phyloP scores from a whole-genome alignment of 805 yeast genomes.

The Starmerella roubikii region DNA sequence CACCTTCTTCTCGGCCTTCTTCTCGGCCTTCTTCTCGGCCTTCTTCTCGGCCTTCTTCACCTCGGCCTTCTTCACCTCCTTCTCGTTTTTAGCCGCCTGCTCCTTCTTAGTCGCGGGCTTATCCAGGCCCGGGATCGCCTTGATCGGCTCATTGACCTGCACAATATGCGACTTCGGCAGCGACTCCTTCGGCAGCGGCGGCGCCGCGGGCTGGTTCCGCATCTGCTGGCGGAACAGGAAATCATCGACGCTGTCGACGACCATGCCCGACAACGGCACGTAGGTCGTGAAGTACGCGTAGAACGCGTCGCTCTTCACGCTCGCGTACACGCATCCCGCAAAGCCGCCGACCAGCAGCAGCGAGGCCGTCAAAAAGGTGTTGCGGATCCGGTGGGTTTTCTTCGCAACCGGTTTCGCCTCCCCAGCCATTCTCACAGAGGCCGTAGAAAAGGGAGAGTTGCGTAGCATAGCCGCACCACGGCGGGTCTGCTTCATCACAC shows the following conservation, averaged over 20 bases:
- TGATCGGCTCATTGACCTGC: slow-evolving; percentile 12
- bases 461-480: too few species aligned
- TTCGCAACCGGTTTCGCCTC: slow-evolving; percentile 4
- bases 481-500: not conserved
- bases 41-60: not conserved
- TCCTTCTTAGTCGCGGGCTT: not conserved
- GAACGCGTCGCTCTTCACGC: slow-evolving; percentile 44
- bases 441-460: slow-evolving; percentile 7
- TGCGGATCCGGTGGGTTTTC: slow-evolving; percentile 22
- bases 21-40: not conserved
- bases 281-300: slow-evolving; percentile 49
- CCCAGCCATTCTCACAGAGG: slow-evolving; percentile 4
- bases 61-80: not conserved
- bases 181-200: slow-evolving; percentile 1
- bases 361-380: slow-evolving; percentile 21
- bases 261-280: slow-evolving; percentile 49
- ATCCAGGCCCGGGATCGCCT: slow-evolving; percentile 5
- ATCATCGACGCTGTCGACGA: slow-evolving; percentile 39
- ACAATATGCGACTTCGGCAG: slow-evolving; percentile 4
- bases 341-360: slow-evolving; percentile 30
- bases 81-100: slow-evolving; percentile 6
- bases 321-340: slow-evolving; percentile 45
- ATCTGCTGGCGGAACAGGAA: slow-evolving; percentile 21
- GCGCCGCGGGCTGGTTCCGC: slow-evolving; percentile 5
- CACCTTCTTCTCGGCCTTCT: not conserved